Percentiles rank a stretch among this genome's conserved stretches.
phyloP scores from a whole-genome alignment of 768 basidiomycete species.

The Multifurca ochricompacta region DNA sequence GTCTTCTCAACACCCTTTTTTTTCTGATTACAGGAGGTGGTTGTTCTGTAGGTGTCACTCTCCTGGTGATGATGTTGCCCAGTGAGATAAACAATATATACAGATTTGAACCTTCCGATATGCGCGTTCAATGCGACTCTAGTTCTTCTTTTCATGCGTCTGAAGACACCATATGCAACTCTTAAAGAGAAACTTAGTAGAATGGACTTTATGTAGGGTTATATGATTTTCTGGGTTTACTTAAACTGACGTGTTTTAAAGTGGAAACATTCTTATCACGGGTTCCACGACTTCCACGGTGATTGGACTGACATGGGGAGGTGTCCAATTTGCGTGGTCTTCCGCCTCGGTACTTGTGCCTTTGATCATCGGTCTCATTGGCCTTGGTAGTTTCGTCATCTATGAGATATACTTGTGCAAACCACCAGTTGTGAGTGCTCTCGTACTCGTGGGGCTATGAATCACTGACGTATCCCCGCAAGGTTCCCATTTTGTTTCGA shows the following conservation, averaged over 20 bases:
- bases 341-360: conserved; percentile 36
- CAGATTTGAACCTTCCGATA: conserved; percentile 34
- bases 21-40: conserved; percentile 17
- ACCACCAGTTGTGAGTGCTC: conserved; percentile 29
- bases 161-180: conserved; percentile 31
- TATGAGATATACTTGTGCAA: conserved; percentile 31
- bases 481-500: conserved; percentile 31
- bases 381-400: conserved; percentile 30
- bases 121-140: conserved; percentile 25
- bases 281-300: conserved; percentile 25
- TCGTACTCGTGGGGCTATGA: no score
- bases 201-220: conserved; percentile 35
- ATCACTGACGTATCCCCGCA: not conserved
- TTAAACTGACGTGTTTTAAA: conserved; percentile 12
- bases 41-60: conserved; percentile 17
- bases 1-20: not conserved
- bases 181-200: conserved; percentile 28
- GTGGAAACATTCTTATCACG: conserved; percentile 32
- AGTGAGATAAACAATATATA: not conserved
- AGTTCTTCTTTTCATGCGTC: conserved; percentile 27
- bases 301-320: conserved; percentile 37
- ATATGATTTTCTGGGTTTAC: not conserved
- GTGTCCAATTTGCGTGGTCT: conserved; percentile 35
- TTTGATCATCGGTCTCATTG: conserved; percentile 33
- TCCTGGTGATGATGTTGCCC: not conserved